These are phyloP conservation scores for Fusarium anthophilum DNA, from an alignment of 2,329 filamentous ascomycete genomes.

Conservation along the genomic window DNA sequence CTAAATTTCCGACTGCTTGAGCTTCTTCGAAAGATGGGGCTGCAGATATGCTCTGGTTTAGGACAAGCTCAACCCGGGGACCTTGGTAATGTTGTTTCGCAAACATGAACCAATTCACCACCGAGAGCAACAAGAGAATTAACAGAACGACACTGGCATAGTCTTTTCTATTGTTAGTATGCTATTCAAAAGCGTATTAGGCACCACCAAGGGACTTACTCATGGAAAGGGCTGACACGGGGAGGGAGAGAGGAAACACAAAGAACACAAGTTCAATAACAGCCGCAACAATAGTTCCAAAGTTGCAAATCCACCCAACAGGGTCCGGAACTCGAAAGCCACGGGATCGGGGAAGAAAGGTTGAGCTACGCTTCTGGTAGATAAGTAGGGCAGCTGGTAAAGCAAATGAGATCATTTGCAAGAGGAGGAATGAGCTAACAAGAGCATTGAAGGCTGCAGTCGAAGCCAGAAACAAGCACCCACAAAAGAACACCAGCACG, in stretches of 20 bases:
- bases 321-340: not conserved
- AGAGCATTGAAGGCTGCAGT: not conserved
- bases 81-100: not conserved
- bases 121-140: not conserved
- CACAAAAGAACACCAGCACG: not conserved
- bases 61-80: not conserved
- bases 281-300: not conserved
- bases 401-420: not conserved
- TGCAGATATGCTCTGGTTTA: not conserved
- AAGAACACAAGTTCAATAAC: not conserved
- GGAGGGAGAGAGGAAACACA: not conserved
- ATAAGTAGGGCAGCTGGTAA: not conserved
- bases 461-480: not conserved
- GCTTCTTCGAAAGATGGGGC: not conserved
- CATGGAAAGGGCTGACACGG: not conserved
- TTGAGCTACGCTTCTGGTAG: not conserved
- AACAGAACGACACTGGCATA: not conserved
- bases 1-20: fast-evolving
- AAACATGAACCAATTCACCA: not conserved
- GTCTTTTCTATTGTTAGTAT: not conserved
- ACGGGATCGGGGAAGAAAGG: not conserved
- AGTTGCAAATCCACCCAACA: not conserved
- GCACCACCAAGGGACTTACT: not conserved
- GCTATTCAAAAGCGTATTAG: fast-evolving
- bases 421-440: not conserved